These are phyloP conservation scores for Clitoria ternatea DNA, from an alignment of 306 rosid species.

Conservation along the genomic window DNA sequence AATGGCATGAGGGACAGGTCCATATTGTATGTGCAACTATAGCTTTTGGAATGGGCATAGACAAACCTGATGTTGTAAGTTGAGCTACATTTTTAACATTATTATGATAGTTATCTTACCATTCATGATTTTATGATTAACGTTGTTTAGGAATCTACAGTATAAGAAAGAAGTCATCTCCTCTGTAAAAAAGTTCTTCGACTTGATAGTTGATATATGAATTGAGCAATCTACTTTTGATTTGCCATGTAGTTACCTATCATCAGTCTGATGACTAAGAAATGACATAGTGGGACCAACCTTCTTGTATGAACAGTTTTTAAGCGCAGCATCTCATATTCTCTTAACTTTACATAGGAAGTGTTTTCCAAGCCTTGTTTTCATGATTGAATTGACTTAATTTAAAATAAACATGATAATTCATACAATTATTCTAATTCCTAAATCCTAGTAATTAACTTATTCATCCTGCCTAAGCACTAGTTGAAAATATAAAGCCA, in stretches of 20 bases:
- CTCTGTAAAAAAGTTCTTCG: background rate
- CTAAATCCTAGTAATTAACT: constrained; percentile 13
- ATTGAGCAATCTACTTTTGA: background rate
- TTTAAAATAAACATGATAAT: background rate
- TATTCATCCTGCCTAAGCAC: background rate
- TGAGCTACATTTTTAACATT: constrained; percentile 24
- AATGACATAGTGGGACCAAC: constrained; percentile 8
- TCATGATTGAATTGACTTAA: background rate
- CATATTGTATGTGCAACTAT: constrained; percentile 90
- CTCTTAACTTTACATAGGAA: background rate
- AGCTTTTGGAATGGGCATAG: constrained; percentile 99
- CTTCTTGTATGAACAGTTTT: constrained; percentile 1
- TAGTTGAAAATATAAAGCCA: background rate
- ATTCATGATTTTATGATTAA: constrained; percentile 14
- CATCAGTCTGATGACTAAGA: constrained; percentile 1
- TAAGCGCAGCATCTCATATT: background rate
- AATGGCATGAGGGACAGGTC: constrained; percentile 85
- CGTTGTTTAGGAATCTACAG: constrained; percentile 11
- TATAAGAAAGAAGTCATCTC: background rate
- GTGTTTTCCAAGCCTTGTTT: constrained; percentile 9
- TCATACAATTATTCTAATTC: constrained; percentile 10
- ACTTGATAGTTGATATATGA: constrained; percentile 7
- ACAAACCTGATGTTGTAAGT: constrained; percentile 97
- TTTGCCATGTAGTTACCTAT: background rate
- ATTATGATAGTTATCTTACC: constrained; percentile 19